Conservation (phyloP, 1,139 yeast genomes). For the Barnettozyma hawaiiensis region DNA sequence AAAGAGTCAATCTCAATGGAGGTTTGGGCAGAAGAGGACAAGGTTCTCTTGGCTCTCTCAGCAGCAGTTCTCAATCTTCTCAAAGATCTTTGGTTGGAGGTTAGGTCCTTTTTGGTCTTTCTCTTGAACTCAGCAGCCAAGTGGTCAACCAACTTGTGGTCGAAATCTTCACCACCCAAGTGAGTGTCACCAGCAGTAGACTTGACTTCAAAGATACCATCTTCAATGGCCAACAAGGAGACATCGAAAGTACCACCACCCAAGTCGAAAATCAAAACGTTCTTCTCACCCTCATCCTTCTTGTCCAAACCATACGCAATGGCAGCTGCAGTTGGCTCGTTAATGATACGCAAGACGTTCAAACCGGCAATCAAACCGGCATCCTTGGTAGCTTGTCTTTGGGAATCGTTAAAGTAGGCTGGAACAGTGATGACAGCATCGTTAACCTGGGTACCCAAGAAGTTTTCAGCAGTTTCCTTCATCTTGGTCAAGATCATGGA, state of each 20-base stretch:
- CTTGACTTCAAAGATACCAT: constrained; percentile 97
- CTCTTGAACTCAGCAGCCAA: constrained; percentile 81
- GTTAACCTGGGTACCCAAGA: constrained; percentile 86
- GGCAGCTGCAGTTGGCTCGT: constrained; percentile 99
- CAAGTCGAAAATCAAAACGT: constrained; percentile 88
- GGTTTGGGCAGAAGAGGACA: constrained; percentile 82
- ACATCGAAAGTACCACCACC: constrained; percentile 99
- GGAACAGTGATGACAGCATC: constrained; percentile 97
- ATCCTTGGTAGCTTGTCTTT: constrained; percentile 97
- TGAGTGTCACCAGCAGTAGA: constrained; percentile 98
- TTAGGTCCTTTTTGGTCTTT: constrained; percentile 72
- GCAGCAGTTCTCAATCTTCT: constrained; percentile 88
- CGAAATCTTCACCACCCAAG: constrained; percentile 67
- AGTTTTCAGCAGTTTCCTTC: constrained; percentile 98
- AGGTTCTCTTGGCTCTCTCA: constrained; percentile 87
- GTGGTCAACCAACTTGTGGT: constrained; percentile 73
- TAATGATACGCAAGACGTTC: constrained; percentile 93
- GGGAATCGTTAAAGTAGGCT: constrained; percentile 97
- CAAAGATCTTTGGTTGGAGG: constrained; percentile 73
- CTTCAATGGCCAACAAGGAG: constrained; percentile 73
- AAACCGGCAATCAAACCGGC: constrained; percentile 98
- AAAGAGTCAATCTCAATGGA: constrained; percentile 77
- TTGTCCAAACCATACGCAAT: constrained; percentile 94
- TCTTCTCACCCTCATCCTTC: constrained; percentile 46
- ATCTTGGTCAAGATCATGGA: constrained; percentile 95